These are phyloP conservation scores for Pyricularia grisea DNA, from an alignment of 2,329 filamentous ascomycete species.

Conservation along the genomic window DNA sequence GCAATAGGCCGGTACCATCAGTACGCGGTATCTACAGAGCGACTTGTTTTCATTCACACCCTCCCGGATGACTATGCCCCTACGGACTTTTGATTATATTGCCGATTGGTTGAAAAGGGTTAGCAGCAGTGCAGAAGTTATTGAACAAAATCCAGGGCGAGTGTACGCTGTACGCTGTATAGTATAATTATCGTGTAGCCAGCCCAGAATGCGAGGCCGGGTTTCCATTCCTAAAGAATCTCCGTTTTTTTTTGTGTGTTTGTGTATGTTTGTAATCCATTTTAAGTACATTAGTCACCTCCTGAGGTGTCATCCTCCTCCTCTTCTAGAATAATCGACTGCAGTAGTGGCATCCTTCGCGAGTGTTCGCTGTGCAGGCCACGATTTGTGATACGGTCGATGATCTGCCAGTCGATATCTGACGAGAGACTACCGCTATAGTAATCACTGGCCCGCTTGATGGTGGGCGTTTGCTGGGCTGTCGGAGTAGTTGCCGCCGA, in stretches of 20 bases:
- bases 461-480: constrained; percentile 1
- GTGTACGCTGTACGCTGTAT: constrained; percentile 1
- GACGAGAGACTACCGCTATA: neutral
- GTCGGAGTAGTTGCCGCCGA: neutral
- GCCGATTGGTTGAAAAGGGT: neutral
- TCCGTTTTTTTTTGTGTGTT: neutral
- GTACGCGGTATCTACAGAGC: neutral
- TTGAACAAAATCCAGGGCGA: neutral
- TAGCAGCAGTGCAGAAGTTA: neutral
- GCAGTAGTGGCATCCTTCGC: constrained; percentile 5
- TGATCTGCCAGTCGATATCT: constrained; percentile 6
- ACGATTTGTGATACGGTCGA: constrained; percentile 3
- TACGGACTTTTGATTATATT: neutral
- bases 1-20: neutral
- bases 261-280: neutral
- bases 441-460: constrained; percentile 3
- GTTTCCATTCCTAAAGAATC: neutral
- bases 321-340: constrained; percentile 6
- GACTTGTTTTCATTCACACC: neutral
- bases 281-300: constrained; percentile 1
- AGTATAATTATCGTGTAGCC: constrained; percentile 3
- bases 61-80: neutral
- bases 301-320: constrained; percentile 3
- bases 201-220: neutral
- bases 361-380: constrained; percentile 5